phyloP scores from a whole-genome alignment of 176 grass and related monocot species.

The Carex pumila region DNA sequence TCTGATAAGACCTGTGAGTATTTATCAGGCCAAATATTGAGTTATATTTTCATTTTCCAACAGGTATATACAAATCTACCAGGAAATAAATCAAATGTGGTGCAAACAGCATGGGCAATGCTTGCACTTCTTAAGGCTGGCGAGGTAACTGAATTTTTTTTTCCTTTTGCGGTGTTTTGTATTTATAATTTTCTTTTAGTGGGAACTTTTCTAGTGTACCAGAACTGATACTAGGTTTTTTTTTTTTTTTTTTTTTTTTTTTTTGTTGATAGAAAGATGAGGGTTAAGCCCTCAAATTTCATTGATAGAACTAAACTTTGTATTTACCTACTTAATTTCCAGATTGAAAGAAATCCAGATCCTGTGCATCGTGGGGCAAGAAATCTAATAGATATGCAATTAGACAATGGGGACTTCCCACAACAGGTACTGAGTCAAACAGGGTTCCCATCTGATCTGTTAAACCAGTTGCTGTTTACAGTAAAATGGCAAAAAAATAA shows the following conservation, averaged over 20 bases:
- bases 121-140: conserved; percentile 62
- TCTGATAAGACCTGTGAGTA: neutral
- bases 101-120: conserved; percentile 71
- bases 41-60: neutral
- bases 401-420: conserved; percentile 54
- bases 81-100: conserved; percentile 46
- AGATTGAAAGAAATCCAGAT: conserved; percentile 44
- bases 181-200: neutral
- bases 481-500: neutral
- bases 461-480: neutral
- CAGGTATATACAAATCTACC: conserved; percentile 52
- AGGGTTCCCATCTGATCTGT: neutral
- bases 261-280: too few relatives aligned
- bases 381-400: conserved; percentile 44
- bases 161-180: neutral
- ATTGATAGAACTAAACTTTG: too few relatives aligned
- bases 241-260: too few relatives aligned
- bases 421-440: conserved; percentile 35
- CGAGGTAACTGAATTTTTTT: conserved; percentile 29
- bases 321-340: neutral
- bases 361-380: conserved; percentile 46
- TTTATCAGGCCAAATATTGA: neutral
- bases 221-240: too few relatives aligned
- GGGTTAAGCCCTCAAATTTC: too few relatives aligned
- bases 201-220: neutral